Percentiles rank a stretch among this genome's conserved stretches.
These are phyloP conservation scores for Teratosphaeria destructans DNA, from an alignment of 2,329 filamentous ascomycete genomes.

Conservation along the genomic window DNA sequence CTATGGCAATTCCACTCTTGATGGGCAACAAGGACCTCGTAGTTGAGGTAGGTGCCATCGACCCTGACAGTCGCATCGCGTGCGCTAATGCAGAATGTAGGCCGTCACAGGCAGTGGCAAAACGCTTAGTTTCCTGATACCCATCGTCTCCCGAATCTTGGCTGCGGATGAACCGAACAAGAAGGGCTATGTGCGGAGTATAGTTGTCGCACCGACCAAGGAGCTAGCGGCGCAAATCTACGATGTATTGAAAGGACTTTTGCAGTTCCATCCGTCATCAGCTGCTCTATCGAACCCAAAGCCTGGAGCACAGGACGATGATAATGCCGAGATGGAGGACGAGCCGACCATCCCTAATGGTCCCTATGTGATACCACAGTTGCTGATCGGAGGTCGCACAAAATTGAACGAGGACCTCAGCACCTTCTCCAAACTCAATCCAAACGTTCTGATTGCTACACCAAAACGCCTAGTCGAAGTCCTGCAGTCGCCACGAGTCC, in stretches of 20 bases:
- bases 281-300: slow-evolving; percentile 52
- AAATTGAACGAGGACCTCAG: slow-evolving; percentile 77
- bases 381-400: slow-evolving; percentile 75
- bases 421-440: slow-evolving; percentile 69
- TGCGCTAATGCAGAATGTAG: slow-evolving; percentile 25
- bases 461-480: slow-evolving; percentile 84
- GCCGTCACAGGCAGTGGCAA: slow-evolving; percentile 89
- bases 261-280: slow-evolving; percentile 75
- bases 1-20: slow-evolving; percentile 79
- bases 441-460: slow-evolving; percentile 83
- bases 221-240: slow-evolving; percentile 89
- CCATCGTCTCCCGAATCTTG: slow-evolving; percentile 71
- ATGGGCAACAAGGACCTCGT: slow-evolving; percentile 86
- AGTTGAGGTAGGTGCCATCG: slow-evolving; percentile 51
- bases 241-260: slow-evolving; percentile 62
- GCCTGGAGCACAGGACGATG: slow-evolving; percentile 25
- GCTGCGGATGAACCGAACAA: slow-evolving; percentile 73
- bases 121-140: slow-evolving; percentile 76
- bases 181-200: slow-evolving; percentile 79
- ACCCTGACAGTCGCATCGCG: background rate
- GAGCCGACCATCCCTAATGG: slow-evolving; percentile 34
- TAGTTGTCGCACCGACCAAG: slow-evolving; percentile 84
- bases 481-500: slow-evolving; percentile 56
- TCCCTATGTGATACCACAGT: slow-evolving; percentile 63
- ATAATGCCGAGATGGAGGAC: slow-evolving; percentile 31